Base-by-base conservation (phyloP, 2,329 filamentous ascomycete species). In the Fusarium luffae region DNA sequence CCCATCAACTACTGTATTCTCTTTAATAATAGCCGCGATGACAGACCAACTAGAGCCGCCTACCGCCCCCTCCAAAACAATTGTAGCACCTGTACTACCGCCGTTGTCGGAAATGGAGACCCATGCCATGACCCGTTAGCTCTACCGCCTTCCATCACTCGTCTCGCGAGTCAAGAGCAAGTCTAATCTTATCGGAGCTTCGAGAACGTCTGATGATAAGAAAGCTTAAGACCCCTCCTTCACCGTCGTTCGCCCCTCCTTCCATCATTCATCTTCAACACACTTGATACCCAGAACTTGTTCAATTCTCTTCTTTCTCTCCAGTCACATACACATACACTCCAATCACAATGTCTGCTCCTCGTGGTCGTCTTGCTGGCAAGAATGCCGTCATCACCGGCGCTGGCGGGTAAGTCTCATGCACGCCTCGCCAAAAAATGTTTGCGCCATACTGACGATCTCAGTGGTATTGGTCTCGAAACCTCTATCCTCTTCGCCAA, bases 391-490 rank as follows among this genome's bases (percentile, higher is more conserved):
- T 97, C 78, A 87, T 97, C 81, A 97, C 93, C 57, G 93, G 93
- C 77, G 93, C 92, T 71, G 93, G 90, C 76, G 93, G 93, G 93
- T 97, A 87, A 81, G 89, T 83, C n/a, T 14, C n/a, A n/a, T n/a
- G n/a, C n/a, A n/a, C n/a, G n/a, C n/a, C n/a, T 18, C 28, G 14
- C 23, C 12, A 30, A 14, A 13, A 46, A 18, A 13, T 16, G 21
- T 6, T 34, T 18, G n/a, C 11, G 25, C 12, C 4, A 23, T 34
- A 32, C 68, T 66, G 41, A 75, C 56, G 9, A 10, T 10, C 19
- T 23, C 76, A 94, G 94, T 77, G 94, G 94, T 77, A 98, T 98
- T 77, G 94, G 94, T 71, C 91, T 98, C 50, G 94, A 98, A 84
- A 97, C 94, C 4, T 88, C 88, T 59, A 94, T 98, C 73, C 91